Evolutionary conservation across 2,329 filamentous ascomycete species (phyloP).

Genomic region (Calonectria pauciramosa): DNA sequence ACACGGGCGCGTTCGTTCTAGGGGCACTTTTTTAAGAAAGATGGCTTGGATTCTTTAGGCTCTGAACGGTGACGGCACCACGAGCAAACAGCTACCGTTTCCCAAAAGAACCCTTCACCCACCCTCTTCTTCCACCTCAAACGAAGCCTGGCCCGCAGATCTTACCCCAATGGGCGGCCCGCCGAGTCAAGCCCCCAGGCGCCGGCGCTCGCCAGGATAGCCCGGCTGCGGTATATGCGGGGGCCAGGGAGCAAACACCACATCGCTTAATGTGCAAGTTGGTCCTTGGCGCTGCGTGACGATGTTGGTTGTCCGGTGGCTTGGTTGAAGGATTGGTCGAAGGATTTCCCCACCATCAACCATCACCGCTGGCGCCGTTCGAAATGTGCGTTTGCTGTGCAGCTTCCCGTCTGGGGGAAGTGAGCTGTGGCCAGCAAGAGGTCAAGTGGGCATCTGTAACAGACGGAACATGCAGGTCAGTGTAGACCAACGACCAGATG

Average conservation of each 20-base stretch:
- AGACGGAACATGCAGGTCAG: neutral
- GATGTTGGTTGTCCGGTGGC: neutral
- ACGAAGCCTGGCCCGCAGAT: neutral
- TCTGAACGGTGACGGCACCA: neutral
- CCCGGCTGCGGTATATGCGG: conserved; percentile 4
- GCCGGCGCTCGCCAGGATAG: neutral
- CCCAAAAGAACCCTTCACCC: neutral
- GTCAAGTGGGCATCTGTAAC: neutral
- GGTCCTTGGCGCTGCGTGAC: neutral
- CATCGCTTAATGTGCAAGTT: neutral
- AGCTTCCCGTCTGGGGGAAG: neutral
- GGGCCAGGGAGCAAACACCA: neutral
- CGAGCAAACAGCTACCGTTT: neutral
- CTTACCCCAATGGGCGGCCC: neutral
- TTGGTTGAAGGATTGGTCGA: neutral
- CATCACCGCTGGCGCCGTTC: neutral
- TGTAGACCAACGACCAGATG: neutral
- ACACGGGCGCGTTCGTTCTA: neutral
- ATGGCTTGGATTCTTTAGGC: neutral
- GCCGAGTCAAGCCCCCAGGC: neutral
- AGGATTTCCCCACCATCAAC: neutral
- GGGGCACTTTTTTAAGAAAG: neutral
- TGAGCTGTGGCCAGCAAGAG: neutral
- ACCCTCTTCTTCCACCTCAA: neutral
- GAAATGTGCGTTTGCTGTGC: neutral